These are phyloP conservation scores for Brassica incana DNA, from an alignment of 345 rosid genomes.

Conservation along the genomic window DNA sequence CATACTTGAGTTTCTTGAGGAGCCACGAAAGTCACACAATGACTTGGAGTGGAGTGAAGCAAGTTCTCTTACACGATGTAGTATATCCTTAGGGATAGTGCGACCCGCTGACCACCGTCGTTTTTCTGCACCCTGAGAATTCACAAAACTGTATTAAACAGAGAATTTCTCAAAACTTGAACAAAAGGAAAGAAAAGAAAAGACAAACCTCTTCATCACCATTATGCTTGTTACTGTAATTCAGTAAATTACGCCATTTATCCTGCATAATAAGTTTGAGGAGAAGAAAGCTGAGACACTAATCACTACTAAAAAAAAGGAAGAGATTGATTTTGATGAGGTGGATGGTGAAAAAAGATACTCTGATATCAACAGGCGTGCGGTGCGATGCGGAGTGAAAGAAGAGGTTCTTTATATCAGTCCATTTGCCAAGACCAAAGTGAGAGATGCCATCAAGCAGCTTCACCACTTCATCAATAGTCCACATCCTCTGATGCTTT, in stretches of 20 bases:
- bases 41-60: slow-evolving; percentile 49
- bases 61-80: slow-evolving; percentile 65
- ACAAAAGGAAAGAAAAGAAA: slow-evolving; percentile 5
- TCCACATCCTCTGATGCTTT: slow-evolving; percentile 92
- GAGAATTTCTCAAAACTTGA: neutral
- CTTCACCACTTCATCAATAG: slow-evolving; percentile 69
- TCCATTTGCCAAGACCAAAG: slow-evolving; percentile 92
- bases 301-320: neutral
- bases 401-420: slow-evolving; percentile 71
- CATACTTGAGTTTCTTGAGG: slow-evolving; percentile 38
- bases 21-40: slow-evolving; percentile 7
- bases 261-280: neutral
- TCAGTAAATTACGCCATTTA: slow-evolving; percentile 77
- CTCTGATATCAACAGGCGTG: slow-evolving; percentile 91
- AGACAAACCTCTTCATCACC: slow-evolving; percentile 52
- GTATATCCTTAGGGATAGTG: slow-evolving; percentile 55
- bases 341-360: slow-evolving; percentile 34
- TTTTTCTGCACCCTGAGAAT: slow-evolving; percentile 54
- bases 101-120: slow-evolving; percentile 46
- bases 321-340: neutral
- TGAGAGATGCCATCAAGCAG: slow-evolving; percentile 83
- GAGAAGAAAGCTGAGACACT: neutral
- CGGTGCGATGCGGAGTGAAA: slow-evolving; percentile 69
- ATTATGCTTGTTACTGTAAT: slow-evolving; percentile 41
- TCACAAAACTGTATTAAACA: slow-evolving; percentile 13